Percentiles rank a stretch among this genome's conserved stretches.
Evolutionary conservation across 129 eudicot genomes (phyloP).

Genomic region (sunflower (Helianthus annuus)): HanXRQr2.0-SUNRISE NC_035437.2:170051706-170052205

Average conservation of each 20-base stretch:
- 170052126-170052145: neutral
- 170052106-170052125: neutral
- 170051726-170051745: neutral
- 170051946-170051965: neutral
- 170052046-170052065: too few species aligned
- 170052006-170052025: too few species aligned
- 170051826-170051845: too few species aligned
- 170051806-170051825: conserved; percentile 17
- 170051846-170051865: neutral
- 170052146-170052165: conserved; percentile 81
- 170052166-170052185: conserved; percentile 77
- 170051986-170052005: too few species aligned
- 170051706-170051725: neutral
- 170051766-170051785: neutral
- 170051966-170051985: too few species aligned
- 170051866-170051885: neutral
- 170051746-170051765: neutral
- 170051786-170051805: neutral
- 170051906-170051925: conserved; percentile 9
- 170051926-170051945: conserved; percentile 6
- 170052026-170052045: too few species aligned
- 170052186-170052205: conserved; percentile 68
- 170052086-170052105: neutral
- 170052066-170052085: neutral
- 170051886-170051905: neutral